phyloP scores from a whole-genome alignment of 352 stramenopile species.

The Salisapilia sapeloensis region DNA sequence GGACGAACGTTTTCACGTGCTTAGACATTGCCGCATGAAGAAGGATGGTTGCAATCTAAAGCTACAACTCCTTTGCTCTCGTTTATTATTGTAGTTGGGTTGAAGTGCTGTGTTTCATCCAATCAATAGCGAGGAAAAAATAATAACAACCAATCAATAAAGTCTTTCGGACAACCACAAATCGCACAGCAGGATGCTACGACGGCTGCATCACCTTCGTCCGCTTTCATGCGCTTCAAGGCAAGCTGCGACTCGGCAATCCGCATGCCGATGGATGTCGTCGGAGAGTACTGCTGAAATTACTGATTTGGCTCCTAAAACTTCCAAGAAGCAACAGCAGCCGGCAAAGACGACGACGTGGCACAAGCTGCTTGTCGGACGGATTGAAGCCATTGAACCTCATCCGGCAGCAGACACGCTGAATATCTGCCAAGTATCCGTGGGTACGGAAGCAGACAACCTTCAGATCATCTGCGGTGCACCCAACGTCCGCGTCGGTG shows the following conservation, averaged over 20 bases:
- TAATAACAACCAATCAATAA: too few species aligned
- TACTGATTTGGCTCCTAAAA: neutral
- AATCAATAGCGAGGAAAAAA: too few species aligned
- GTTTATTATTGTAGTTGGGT: too few species aligned
- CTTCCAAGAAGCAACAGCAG: slow-evolving; percentile 6
- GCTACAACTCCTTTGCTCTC: too few species aligned
- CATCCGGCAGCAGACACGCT: slow-evolving; percentile 49
- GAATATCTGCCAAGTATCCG: slow-evolving; percentile 46
- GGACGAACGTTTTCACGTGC: slow-evolving; percentile 80
- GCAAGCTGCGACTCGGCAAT: neutral
- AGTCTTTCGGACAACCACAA: too few species aligned
- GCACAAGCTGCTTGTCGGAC: slow-evolving; percentile 43
- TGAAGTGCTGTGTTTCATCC: too few species aligned
- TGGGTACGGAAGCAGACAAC: slow-evolving; percentile 32
- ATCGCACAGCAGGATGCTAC: too few species aligned
- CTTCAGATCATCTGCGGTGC: slow-evolving; percentile 68
- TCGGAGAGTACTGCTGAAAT: slow-evolving; percentile 1
- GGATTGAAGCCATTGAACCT: slow-evolving; percentile 37
- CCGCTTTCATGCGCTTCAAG: neutral
- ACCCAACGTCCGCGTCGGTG: slow-evolving; percentile 35
- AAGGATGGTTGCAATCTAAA: too few species aligned
- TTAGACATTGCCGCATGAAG: slow-evolving; percentile 6
- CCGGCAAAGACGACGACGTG: slow-evolving; percentile 26
- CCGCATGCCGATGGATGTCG: slow-evolving; percentile 1
- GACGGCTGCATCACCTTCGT: too few species aligned